phyloP scores from a whole-genome alignment of 2,329 filamentous ascomycete species.

The Aspergillus pseudotamarii region DNA sequence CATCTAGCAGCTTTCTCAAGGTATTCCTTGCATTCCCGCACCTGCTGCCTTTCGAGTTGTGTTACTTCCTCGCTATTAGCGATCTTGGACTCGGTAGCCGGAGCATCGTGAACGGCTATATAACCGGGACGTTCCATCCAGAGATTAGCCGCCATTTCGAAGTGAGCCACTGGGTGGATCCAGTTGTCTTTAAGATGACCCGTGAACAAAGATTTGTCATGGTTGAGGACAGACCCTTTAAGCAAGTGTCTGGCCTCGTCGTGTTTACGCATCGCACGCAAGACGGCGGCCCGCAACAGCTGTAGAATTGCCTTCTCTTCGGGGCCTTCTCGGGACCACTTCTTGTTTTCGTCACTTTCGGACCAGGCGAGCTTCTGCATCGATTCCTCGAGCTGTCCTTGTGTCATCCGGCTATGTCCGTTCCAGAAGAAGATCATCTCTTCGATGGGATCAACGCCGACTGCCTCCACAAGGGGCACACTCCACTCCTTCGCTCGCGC shows the following conservation, averaged over 20 bases:
- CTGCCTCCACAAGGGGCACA: slow-evolving; percentile 73
- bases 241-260: slow-evolving; percentile 69
- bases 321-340: slow-evolving; percentile 54
- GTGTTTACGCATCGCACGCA: slow-evolving; percentile 64
- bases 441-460: slow-evolving; percentile 77
- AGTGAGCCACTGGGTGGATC: slow-evolving; percentile 76
- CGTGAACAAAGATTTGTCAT: slow-evolving; percentile 59
- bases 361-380: slow-evolving; percentile 69
- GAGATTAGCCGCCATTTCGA: slow-evolving; percentile 80
- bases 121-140: slow-evolving; percentile 68
- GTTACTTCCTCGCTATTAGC: slow-evolving; percentile 9
- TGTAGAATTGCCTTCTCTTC: slow-evolving; percentile 68
- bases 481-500: slow-evolving; percentile 68
- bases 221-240: slow-evolving; percentile 62
- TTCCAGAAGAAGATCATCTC: slow-evolving; percentile 97
- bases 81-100: slow-evolving; percentile 1
- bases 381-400: slow-evolving; percentile 65
- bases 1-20: slow-evolving; percentile 61
- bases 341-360: slow-evolving; percentile 59
- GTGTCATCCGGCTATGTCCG: slow-evolving; percentile 78
- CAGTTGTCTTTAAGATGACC: slow-evolving; percentile 52
- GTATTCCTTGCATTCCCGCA: slow-evolving; percentile 58
- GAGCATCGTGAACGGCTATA: slow-evolving; percentile 33
- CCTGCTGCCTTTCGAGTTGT: slow-evolving; percentile 38
- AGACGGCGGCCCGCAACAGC: slow-evolving; percentile 67